Conservation (phyloP, 371 early-diverging fungal genomes). For the Syncephalastrum contaminatum region DNA sequence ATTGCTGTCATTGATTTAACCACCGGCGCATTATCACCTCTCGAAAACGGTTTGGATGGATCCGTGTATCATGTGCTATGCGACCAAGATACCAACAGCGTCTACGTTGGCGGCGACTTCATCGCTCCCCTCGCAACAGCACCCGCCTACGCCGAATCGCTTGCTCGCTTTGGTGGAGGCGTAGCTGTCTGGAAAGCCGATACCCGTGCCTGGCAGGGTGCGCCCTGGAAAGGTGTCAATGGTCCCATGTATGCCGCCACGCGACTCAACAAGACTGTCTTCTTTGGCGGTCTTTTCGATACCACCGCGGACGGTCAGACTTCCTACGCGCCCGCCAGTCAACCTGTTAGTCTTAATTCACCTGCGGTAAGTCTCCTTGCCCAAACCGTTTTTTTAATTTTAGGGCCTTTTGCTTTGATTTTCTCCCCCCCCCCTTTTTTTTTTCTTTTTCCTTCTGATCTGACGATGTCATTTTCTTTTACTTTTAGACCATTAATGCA, state of each 20-base stretch:
- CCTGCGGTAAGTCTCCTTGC: constrained; percentile 22
- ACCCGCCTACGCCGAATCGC: constrained; percentile 28
- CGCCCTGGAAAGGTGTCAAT: constrained; percentile 67
- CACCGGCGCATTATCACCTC: constrained; percentile 34
- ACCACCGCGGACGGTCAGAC: constrained; percentile 42
- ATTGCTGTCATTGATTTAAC: constrained; percentile 53
- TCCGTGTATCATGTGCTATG: constrained; percentile 66
- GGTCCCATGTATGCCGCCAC: constrained; percentile 44
- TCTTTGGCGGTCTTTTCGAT: constrained; percentile 48
- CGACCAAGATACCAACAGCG: constrained; percentile 40
- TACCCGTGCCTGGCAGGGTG: constrained; percentile 35
- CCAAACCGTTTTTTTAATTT: constrained; percentile 6
- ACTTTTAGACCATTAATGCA: constrained; percentile 22
- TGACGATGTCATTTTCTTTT: constrained; percentile 9
- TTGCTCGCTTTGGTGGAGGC: constrained; percentile 54
- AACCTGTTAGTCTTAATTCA: constrained; percentile 34
- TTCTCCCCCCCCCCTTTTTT: constrained; percentile 2
- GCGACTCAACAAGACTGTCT: constrained; percentile 18
- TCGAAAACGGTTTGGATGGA: constrained; percentile 70
- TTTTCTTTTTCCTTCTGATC: constrained; percentile 3
- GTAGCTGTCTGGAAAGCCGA: constrained; percentile 52
- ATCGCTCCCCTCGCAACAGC: constrained; percentile 28
- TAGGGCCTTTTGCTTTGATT: constrained; percentile 1
- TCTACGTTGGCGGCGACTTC: constrained; percentile 50
- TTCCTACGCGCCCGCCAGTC: constrained; percentile 38